Evolutionary conservation across 2,329 filamentous ascomycete genomes (phyloP), one percentile per base, ranked within the genome.

Genomic region (Penicillium sp.): DNA sequence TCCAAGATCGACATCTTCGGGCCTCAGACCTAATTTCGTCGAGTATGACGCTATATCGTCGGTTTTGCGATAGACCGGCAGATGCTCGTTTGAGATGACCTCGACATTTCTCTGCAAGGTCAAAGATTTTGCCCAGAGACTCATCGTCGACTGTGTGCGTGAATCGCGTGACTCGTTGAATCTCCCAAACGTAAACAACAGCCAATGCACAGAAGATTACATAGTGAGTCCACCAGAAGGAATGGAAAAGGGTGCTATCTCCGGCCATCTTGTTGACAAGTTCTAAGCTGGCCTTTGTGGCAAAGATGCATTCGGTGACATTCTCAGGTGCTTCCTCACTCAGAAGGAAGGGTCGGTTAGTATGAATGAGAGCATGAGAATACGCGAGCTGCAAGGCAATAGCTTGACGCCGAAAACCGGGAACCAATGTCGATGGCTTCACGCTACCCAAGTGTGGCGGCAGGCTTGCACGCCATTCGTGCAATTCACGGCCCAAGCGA

Each of bases 131-230:
- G n/a, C 12, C 19, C 22, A 33, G 4, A 1, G 50, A 24, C 30
- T 15, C 17, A 8, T 38, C 50, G 47, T 33, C 15, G 4, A 51
- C 6, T 6, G 6, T 28, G n/a, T 1, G 15, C 1, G 4, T n/a
- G 10, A 17, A 7, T 22, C 47, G 26, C 0, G 30, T 66, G 30
- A 65, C 68, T 38, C 70, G 78, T 65, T 84, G 83, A 17, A 86
- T 85, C 49, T 83, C 76, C 76, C 82, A 84, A 2, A 86, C 80
- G 60, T 86, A 86, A 0, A 85, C 73, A 4, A 86, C 82, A 0
- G 82, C 82, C 0, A 86, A 75, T 0, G 84, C 83, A 64, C 83
- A 85, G 59, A 86, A 85, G 0, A 82, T 80, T 4, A 72, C 64
- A 44, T 74, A 74, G 30, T 69, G 69, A 12, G 69, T 72, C 59